Evolutionary conservation across 257 asterid species (phyloP).

Genomic region (Mitragyna speciosa): DNA sequence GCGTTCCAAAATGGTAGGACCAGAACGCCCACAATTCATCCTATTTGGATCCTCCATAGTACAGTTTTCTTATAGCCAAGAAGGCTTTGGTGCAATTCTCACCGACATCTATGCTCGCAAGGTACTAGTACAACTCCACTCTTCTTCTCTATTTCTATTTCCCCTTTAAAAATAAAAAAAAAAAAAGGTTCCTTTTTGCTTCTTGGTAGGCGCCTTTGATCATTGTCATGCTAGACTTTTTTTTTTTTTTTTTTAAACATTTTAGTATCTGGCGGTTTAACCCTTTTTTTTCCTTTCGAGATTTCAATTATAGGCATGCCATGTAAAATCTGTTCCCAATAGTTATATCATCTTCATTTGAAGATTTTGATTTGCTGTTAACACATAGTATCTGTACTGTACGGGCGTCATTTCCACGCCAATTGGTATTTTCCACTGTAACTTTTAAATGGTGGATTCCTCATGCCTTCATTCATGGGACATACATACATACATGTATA

Average conservation of each 20-base stretch:
- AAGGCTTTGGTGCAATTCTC: conserved; percentile 82
- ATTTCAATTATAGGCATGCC: not conserved
- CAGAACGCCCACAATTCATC: conserved; percentile 66
- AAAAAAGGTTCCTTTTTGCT: no score
- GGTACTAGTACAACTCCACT: conserved; percentile 29
- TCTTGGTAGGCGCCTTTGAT: no score
- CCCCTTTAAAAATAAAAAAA: not conserved
- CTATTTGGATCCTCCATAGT: conserved; percentile 86
- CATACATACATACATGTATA: no score
- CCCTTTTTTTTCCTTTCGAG: not conserved
- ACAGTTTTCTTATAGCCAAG: conserved; percentile 55
- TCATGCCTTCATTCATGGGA: not conserved
- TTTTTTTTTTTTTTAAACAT: not conserved
- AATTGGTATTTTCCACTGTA: not conserved
- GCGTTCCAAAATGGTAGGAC: conserved; percentile 57
- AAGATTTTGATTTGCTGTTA: no score
- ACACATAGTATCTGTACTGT: no score
- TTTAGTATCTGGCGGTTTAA: not conserved
- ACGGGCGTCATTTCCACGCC: not conserved
- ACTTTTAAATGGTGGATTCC: not conserved
- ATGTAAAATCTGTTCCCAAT: not conserved
- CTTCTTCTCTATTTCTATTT: not conserved
- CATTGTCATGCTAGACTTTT: not conserved
- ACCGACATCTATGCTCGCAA: conserved; percentile 78
- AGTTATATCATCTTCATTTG: not conserved